Evolutionary conservation across 2,329 filamentous ascomycete genomes (phyloP).

Genomic region (Purpureocillium lavendulum): DNA sequence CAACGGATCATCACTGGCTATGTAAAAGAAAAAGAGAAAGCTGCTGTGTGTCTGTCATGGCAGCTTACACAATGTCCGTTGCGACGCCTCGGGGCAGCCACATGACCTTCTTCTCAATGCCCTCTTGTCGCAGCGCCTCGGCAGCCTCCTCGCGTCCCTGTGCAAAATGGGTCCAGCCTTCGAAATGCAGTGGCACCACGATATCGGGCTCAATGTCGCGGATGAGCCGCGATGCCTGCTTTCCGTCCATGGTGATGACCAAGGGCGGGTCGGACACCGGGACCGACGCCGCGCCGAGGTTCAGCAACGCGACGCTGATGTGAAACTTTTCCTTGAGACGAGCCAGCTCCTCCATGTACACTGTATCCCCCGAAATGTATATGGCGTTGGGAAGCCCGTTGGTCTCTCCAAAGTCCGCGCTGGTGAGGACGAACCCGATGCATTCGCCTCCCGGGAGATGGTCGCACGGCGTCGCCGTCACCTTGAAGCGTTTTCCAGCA

Average conservation of each 20-base stretch:
- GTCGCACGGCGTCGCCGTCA: slow-evolving; percentile 33
- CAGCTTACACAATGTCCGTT: slow-evolving; percentile 4
- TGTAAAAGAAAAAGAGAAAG: no score
- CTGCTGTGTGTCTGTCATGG: no score
- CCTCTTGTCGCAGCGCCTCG: slow-evolving; percentile 22
- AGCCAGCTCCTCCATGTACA: slow-evolving; percentile 32
- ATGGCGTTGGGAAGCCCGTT: slow-evolving; percentile 33
- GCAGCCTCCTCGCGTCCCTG: slow-evolving; percentile 22
- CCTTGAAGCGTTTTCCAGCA: slow-evolving; percentile 23
- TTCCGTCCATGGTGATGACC: slow-evolving; percentile 36
- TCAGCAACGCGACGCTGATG: slow-evolving; percentile 29
- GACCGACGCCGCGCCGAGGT: slow-evolving; percentile 27
- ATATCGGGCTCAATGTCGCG: slow-evolving; percentile 29
- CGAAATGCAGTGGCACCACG: slow-evolving; percentile 38
- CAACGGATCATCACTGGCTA: no score
- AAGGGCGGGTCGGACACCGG: slow-evolving; percentile 15
- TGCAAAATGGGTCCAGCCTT: slow-evolving; percentile 35
- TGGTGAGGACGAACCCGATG: slow-evolving; percentile 33
- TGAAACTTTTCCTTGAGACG: slow-evolving; percentile 25
- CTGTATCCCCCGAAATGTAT: slow-evolving; percentile 40
- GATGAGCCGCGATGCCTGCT: slow-evolving; percentile 27
- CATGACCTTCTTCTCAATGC: slow-evolving; percentile 21
- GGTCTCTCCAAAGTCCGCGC: slow-evolving; percentile 24
- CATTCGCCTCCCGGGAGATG: slow-evolving; percentile 35
- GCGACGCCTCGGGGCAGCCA: slow-evolving; percentile 22